A percentile compares a stretch with the other conserved stretches of the same genome.
phyloP scores from a whole-genome alignment of 2,329 filamentous ascomycete genomes.

The Pestalotiopsis fici region DNA sequence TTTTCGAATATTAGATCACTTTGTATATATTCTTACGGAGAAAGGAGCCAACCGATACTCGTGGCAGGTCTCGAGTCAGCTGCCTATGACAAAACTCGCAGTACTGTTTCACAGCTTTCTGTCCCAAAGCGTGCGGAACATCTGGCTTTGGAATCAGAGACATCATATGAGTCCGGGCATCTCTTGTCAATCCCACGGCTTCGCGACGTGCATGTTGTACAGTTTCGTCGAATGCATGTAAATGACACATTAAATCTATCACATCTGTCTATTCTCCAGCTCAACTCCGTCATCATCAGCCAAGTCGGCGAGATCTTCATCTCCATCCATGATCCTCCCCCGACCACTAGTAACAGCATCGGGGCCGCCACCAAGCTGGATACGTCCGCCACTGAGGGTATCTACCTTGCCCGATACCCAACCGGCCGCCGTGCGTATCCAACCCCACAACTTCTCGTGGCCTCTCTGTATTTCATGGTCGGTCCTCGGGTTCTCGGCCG shows the following conservation, averaged over 20 bases:
- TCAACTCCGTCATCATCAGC: constrained; percentile 40
- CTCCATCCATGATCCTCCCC: constrained; percentile 48
- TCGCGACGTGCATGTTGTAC: too few species aligned
- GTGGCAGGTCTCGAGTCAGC: too few species aligned
- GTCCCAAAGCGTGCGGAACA: too few species aligned
- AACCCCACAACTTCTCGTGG: constrained; percentile 67
- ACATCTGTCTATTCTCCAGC: constrained; percentile 27
- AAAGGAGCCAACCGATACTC: too few species aligned
- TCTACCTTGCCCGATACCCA: constrained; percentile 62
- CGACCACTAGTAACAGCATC: constrained; percentile 19
- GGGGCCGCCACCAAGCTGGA: constrained; percentile 47
- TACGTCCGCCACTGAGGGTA: constrained; percentile 55
- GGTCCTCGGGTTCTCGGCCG: constrained; percentile 71
- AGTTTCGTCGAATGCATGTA: background rate
- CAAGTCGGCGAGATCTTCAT: constrained; percentile 40
- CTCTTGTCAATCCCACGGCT: too few species aligned
- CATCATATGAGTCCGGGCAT: too few species aligned
- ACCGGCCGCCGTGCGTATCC: constrained; percentile 51
- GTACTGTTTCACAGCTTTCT: too few species aligned
- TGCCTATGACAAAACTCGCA: too few species aligned
- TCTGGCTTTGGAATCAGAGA: too few species aligned
- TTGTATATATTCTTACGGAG: too few species aligned
- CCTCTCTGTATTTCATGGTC: constrained; percentile 56
- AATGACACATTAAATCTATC: background rate
- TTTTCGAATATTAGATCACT: background rate